phyloP scores from a whole-genome alignment of 176 grass and related monocot species.

The Eremochloa ophiuroides region DNA sequence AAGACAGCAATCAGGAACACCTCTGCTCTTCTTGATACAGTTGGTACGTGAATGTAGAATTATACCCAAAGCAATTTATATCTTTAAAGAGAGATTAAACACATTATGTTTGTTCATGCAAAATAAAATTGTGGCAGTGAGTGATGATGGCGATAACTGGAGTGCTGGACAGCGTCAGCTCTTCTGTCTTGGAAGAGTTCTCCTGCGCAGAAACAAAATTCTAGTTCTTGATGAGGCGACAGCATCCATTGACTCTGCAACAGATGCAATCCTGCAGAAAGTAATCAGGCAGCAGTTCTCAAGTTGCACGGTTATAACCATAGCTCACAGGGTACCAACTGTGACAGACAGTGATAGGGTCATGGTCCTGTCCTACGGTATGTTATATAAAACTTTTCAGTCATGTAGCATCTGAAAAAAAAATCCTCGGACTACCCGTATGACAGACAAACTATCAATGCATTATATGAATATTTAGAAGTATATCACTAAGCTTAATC shows the following conservation, averaged over 20 bases:
- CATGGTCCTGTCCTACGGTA: slow-evolving; percentile 94
- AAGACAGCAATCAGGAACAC: slow-evolving; percentile 58
- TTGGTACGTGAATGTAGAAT: slow-evolving; percentile 35
- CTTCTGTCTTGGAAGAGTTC: slow-evolving; percentile 89
- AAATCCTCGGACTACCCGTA: neutral
- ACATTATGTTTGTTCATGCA: neutral
- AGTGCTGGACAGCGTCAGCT: slow-evolving; percentile 88
- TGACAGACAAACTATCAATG: neutral
- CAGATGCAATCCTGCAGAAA: slow-evolving; percentile 73
- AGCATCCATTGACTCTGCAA: slow-evolving; percentile 86
- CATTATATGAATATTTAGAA: neutral
- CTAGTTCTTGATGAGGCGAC: slow-evolving; percentile 90
- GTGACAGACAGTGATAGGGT: slow-evolving; percentile 92
- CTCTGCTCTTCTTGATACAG: slow-evolving; percentile 79
- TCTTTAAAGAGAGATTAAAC: neutral
- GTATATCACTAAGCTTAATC: neutral
- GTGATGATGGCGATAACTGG: slow-evolving; percentile 90
- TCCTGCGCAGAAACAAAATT: slow-evolving; percentile 77
- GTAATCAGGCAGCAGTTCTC: slow-evolving; percentile 83
- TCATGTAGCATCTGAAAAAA: neutral
- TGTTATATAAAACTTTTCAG: slow-evolving; percentile 16
- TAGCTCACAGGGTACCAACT: slow-evolving; percentile 91
- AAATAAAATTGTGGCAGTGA: slow-evolving; percentile 43
- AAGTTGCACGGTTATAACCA: slow-evolving; percentile 78
- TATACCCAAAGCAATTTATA: neutral